Evolutionary conservation across 164 flowering plant species (phyloP), one percentile per base, ranked within the genome.

Genomic region (Vitis amurensis): DNA sequence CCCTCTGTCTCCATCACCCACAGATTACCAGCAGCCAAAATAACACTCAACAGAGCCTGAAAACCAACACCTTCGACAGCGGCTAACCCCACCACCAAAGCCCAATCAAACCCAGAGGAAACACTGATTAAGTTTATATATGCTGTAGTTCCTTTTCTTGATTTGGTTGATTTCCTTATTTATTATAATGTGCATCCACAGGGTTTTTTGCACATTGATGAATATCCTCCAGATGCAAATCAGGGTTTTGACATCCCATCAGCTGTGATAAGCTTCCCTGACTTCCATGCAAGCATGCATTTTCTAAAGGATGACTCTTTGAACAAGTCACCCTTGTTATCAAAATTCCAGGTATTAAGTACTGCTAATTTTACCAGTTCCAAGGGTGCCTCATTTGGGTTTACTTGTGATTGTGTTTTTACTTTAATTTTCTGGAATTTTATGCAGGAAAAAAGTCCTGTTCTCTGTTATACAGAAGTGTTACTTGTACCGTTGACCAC

Each of bases 191-290:
- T 55, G 29, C 37, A 55, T 68, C 51, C 63, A 59, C 79, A 91
- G 97, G 98, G 96, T 0, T 93, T 95, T 79, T 78, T 95, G 72
- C 99, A 93, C 76, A 91, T 95, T 13, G 92, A 91, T 77, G 97
- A 95, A 72, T 95, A 93, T 77, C 97, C 97, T 72, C 97, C 99
- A 64, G 99, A 93, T 87, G 99, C 99, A 48, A 90, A 91, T 79
- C 98, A 93, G 79, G 98, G 99, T 69, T 95, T 91, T 73, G 99
- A 95, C 84, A 88, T 95, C 71, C 99, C 98, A 65, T 88, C 99
- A 44, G 96, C 99, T 70, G 71, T 92, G 15, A 79, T 95, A 74
- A 87, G 87, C 75, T 95, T 87, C 76, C 88, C 94, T 4, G 82
- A 84, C 74, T 85, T 86, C 75, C 76, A 77, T 67, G 69, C 92